These are phyloP conservation scores for Chrysanthemum seticuspe DNA, from an alignment of 129 eudicot species.

Conservation along the genomic window DNA sequence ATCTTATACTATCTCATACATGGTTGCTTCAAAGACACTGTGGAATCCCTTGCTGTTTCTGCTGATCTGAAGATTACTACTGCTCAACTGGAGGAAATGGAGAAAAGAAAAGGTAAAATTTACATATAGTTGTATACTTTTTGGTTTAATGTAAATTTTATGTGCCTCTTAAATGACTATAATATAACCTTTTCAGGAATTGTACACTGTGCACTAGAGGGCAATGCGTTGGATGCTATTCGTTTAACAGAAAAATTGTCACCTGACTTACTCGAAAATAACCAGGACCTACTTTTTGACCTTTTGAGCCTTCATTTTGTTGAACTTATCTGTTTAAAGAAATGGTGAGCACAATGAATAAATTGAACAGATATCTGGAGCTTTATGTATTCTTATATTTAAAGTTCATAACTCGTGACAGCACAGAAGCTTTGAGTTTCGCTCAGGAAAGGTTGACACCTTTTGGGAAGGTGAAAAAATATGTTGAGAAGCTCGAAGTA, in stretches of 20 bases:
- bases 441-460: slow-evolving; percentile 72
- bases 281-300: slow-evolving; percentile 78
- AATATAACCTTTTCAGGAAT: slow-evolving; percentile 57
- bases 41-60: slow-evolving; percentile 61
- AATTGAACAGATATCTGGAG: background rate
- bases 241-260: slow-evolving; percentile 69
- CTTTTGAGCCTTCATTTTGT: slow-evolving; percentile 92
- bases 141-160: background rate
- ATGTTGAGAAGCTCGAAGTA: slow-evolving; percentile 75
- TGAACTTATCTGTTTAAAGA: slow-evolving; percentile 70
- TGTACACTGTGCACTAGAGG: slow-evolving; percentile 59
- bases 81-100: slow-evolving; percentile 67
- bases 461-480: slow-evolving; percentile 71
- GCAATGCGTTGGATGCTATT: slow-evolving; percentile 76
- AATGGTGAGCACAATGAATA: slow-evolving; percentile 49
- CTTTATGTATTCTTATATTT: slow-evolving; percentile 12
- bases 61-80: slow-evolving; percentile 58
- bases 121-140: background rate
- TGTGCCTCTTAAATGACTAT: slow-evolving; percentile 2
- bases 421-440: slow-evolving; percentile 86
- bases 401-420: slow-evolving; percentile 43
- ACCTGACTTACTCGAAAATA: slow-evolving; percentile 60
- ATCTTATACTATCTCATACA: slow-evolving; percentile 86
- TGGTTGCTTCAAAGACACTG: slow-evolving; percentile 81
- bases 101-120: slow-evolving; percentile 71